Evolutionary conservation across 2,329 filamentous ascomycete genomes (phyloP), one percentile per base, ranked within the genome.

Genomic region (Aplosporella prunicola): DNA sequence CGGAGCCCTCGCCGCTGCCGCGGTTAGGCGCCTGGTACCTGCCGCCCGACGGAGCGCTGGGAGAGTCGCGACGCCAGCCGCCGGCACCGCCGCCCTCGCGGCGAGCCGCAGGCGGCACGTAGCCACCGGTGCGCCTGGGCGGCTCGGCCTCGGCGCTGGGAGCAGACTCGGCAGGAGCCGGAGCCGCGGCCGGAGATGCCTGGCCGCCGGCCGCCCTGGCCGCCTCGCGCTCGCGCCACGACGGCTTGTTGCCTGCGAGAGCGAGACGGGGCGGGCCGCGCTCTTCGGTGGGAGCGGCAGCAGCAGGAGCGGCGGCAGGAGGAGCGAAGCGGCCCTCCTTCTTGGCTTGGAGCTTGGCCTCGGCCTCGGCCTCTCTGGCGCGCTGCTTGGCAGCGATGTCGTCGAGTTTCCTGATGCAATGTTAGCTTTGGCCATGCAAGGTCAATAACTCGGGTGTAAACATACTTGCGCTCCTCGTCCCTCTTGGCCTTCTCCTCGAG

Each of bases 321-420:
- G 27, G 22, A 13, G 5, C 20, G 20, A 20, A 57, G 48, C 64
- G 73, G 25, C 48, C 52, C 37, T 48, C 39, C 42, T 51, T 74
- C 62, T 76, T 84, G 60, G 76, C 76, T 53, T 71, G 76, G 59
- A 74, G 76, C 50, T 82, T 77, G 47, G 81, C 82, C 62, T 88
- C 77, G 47, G 80, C 81, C 63, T 88, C 77, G 51, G 91, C 87
- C 61, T 93, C 88, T 58, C 84, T 79, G 55, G 86, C 76, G 50
- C 76, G 78, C 64, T 95, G 89, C 49, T 65, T 67, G 42, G 66
- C 66, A 29, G 76, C 76, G 32, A 68, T 66, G 48, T 79, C 77
- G 54, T 79, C 77, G 45, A 76, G 66, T 59, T 72, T 74, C 50
- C 74, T 78, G 43, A 45, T 43, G 47, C 40, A 14, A 43, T 44